Evolutionary conservation across 352 stramenopile species (phyloP).

Genomic region (Phytophthora nicotianae): DNA sequence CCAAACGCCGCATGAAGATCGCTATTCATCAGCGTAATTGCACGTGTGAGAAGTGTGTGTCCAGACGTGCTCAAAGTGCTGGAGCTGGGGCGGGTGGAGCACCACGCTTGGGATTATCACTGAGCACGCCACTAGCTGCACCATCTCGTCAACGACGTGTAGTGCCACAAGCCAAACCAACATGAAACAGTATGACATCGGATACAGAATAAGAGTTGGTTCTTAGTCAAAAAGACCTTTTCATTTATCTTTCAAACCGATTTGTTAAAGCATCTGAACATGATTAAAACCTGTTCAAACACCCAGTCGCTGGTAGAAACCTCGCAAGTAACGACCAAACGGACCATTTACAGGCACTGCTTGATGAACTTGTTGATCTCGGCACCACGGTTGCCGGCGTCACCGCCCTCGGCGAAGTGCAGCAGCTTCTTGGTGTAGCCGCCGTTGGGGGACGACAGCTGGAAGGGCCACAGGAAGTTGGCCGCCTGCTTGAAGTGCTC

Average conservation of each 20-base stretch:
- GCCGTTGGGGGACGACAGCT: slow-evolving; percentile 97
- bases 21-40: slow-evolving; percentile 86
- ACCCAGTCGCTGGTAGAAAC: slow-evolving; percentile 21
- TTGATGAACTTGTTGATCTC: slow-evolving; percentile 96
- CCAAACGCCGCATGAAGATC: slow-evolving; percentile 86
- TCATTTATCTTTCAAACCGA: slow-evolving; percentile 63
- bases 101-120: slow-evolving; percentile 25
- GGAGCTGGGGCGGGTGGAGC: slow-evolving; percentile 14
- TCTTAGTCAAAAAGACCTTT: slow-evolving; percentile 38
- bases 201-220: not conserved
- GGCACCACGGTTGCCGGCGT: slow-evolving; percentile 91
- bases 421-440: slow-evolving; percentile 95
- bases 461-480: slow-evolving; percentile 99
- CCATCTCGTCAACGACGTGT: slow-evolving; percentile 50
- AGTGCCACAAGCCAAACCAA: slow-evolving; percentile 36
- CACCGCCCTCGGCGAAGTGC: slow-evolving; percentile 94
- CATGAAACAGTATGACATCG: not conserved
- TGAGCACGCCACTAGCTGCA: slow-evolving; percentile 53
- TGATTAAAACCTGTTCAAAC: slow-evolving; percentile 11
- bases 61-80: slow-evolving; percentile 48
- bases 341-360: slow-evolving; percentile 89
- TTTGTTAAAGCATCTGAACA: slow-evolving; percentile 43
- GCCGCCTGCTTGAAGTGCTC: slow-evolving; percentile 99
- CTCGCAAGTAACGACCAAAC: slow-evolving; percentile 12
- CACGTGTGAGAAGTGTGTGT: slow-evolving; percentile 77